Percentiles rank a stretch among this genome's conserved stretches.
These are phyloP conservation scores for Acanthamoeba royreba DNA, from an alignment of 208 protist genomes.

Conservation along the genomic window DNA sequence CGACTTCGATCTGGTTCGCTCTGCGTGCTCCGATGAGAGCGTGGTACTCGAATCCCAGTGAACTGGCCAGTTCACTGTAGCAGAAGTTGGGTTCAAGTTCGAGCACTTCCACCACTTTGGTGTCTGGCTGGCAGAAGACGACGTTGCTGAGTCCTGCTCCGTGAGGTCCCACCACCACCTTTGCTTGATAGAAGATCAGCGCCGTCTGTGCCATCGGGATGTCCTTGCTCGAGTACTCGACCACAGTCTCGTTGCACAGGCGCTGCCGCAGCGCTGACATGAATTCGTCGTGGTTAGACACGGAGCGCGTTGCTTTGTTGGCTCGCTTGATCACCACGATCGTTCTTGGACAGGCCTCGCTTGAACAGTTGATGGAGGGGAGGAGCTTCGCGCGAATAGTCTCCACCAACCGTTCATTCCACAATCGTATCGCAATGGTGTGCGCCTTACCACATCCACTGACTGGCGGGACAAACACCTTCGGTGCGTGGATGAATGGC, in stretches of 20 bases:
- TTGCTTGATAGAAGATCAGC: background rate
- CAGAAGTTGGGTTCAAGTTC: background rate
- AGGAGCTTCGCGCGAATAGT: background rate
- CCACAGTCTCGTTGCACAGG: background rate
- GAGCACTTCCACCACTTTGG: background rate
- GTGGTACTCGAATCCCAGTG: background rate
- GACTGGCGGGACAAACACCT: background rate
- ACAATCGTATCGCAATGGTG: background rate
- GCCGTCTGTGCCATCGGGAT: background rate
- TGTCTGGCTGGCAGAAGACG: background rate
- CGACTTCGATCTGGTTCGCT: too few species aligned
- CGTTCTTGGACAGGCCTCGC: background rate
- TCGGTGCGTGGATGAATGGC: background rate
- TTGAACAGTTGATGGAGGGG: background rate
- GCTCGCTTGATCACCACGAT: background rate
- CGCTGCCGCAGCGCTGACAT: background rate
- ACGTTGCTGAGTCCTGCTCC: background rate
- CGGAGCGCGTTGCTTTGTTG: background rate
- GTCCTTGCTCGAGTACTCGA: background rate
- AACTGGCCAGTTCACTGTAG: background rate
- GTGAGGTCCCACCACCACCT: background rate
- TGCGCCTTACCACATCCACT: background rate
- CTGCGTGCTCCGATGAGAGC: too few species aligned
- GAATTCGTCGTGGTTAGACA: background rate
- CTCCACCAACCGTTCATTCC: background rate